Evolutionary conservation across 164 flowering plant species (phyloP), one percentile per base, ranked within the genome.

Genomic region (Vitis rotundifolia): DNA sequence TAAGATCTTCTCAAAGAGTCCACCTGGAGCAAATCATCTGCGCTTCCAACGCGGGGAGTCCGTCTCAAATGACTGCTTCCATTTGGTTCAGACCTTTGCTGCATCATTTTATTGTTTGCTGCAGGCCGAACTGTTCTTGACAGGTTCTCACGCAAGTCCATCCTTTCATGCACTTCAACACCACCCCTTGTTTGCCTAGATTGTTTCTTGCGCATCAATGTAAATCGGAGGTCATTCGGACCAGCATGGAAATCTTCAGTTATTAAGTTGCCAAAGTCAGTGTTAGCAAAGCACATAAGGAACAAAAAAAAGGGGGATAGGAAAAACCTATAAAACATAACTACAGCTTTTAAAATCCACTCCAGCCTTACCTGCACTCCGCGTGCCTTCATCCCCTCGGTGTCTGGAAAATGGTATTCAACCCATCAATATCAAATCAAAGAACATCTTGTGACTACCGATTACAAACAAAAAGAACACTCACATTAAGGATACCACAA

Each of bases 191-290:
- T 58, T 56, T 61, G 65, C 71, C 67, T 73, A 16, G 74, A 69
- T 60, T 48, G 59, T n/a, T 78, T 74, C 71, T 77, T 84, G 49
- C 61, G 79, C 72, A 74, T 58, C 64, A 82, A 70, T 59, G 82
- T 82, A 49, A 80, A 16, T 28, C 87, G 72, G 12, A 84, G 83
- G 73, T 84, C 87, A 70, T 68, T 74, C 52, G 16, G 61, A 49
- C 76, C 71, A 69, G 79, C 37, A 9, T 55, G 53, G n/a, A 37
- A 60, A 61, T 31, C 84, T 81, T 59, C 49, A 67, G 53, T 53
- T 22, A 67, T 16, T 18, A 72, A 57, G 10, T 47, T 9, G 37
- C 18, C 51, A 64, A 44, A 13, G 50, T 59, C 51, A 75, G n/a
- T 18, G 19, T 29, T 63, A 47, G 15, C 3, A 76, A 28, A 26